Evolutionary conservation across 345 rosid species (phyloP), one percentile per base, ranked within the genome.

Genomic region (Arabidopsis arenosa): DNA sequence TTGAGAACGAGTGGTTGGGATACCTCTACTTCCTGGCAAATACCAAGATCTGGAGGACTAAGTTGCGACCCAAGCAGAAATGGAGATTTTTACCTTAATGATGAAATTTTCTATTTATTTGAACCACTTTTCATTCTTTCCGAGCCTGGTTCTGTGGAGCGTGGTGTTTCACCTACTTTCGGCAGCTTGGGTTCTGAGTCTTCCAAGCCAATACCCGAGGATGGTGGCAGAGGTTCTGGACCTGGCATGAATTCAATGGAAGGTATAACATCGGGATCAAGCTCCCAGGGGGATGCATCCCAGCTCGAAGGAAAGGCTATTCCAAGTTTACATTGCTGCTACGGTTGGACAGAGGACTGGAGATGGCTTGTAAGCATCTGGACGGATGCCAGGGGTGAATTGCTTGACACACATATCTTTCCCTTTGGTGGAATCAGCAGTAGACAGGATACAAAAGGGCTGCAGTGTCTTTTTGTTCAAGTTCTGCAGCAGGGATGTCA

Each of bases 271-370:
- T 63, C 88, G 63, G 93, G 90, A 73, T 82, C 86, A 44, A 83
- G 88, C 68, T 84, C 96, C 57, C 97, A 85, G 73, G 84, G 79
- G 15, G 98, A 87, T 71, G 89, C 88, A 62, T 84, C 86, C 58
- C 96, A 86, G 78, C 67, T 84, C 21, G 94, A 88, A 78, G 96
- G 88, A 73, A 95, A 89, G 79, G 55, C 83, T 61, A 84, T 74
- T 75, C 93, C 98, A 44, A 89, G 96, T 75, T 82, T 96, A 64
- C 99, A 96, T 79, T 96, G 99, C 77, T 96, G 98, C 83, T 96
- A 96, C 74, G 98, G 98, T 18, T 96, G 99, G 99, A 91, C 99
- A 52, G 99, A 96, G 80, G 99, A 96, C 83, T 96, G 99, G 99
- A 91, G 97, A 61, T 96, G 99, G 98, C 90, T 96, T 65, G 98